A percentile compares a stretch with the other conserved stretches of the same genome.
These are phyloP conservation scores for Diophrys sp. DNA, from an alignment of 73 alveolate species.

Conservation along the genomic window DNA sequence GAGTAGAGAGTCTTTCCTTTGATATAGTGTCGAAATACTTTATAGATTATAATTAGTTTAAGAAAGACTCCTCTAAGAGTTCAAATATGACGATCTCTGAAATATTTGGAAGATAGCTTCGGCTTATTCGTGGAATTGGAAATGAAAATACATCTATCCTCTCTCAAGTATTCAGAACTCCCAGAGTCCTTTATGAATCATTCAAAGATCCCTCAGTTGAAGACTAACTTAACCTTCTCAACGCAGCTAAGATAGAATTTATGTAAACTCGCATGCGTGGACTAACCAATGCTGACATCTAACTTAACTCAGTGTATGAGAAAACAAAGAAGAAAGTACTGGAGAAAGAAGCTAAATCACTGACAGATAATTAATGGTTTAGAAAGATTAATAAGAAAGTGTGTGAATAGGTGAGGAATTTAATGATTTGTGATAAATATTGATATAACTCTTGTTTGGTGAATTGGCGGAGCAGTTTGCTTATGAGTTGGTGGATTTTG, in stretches of 20 bases:
- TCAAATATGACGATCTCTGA: conserved; percentile 67
- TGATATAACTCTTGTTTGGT: conserved; percentile 37
- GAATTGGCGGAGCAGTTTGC: conserved; percentile 39
- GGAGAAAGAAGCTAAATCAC: too few species aligned
- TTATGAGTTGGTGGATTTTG: conserved; percentile 28
- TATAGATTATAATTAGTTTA: conserved; percentile 66
- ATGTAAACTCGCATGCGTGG: too few species aligned
- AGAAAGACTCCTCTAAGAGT: conserved; percentile 70
- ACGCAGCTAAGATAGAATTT: too few species aligned
- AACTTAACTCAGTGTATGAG: too few species aligned
- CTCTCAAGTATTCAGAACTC: conserved; percentile 74
- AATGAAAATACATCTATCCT: conserved; percentile 69
- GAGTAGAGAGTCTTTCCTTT: not conserved
- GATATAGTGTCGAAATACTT: conserved; percentile 15
- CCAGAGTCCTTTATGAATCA: conserved; percentile 56
- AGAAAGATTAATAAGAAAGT: too few species aligned
- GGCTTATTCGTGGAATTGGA: conserved; percentile 84
- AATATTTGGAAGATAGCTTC: conserved; percentile 74
- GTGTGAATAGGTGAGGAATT: too few species aligned
- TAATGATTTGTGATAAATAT: too few species aligned
- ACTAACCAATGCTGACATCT: too few species aligned
- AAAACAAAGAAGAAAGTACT: too few species aligned
- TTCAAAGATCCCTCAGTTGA: too few species aligned
- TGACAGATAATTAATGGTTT: too few species aligned
- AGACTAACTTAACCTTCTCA: too few species aligned